These are phyloP conservation scores for Psilocybe tampanensis DNA, from an alignment of 768 basidiomycete genomes.

Conservation along the genomic window DNA sequence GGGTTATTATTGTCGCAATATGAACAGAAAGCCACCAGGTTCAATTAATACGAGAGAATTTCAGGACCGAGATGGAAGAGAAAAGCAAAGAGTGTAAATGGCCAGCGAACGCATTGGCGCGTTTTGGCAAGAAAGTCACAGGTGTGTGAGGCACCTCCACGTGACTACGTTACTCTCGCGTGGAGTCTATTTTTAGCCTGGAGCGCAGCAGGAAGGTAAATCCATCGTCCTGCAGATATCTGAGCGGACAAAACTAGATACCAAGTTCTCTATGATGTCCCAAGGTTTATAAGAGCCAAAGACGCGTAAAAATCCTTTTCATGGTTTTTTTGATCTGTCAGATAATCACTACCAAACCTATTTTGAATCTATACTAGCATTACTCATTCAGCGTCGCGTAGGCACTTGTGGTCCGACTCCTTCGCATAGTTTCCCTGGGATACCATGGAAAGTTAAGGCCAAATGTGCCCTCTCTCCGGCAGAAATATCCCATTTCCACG, in stretches of 20 bases:
- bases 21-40: neutral
- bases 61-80: slow-evolving; percentile 10
- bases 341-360: too few species aligned
- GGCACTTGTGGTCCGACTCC: too few species aligned
- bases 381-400: too few species aligned
- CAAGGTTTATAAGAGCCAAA: too few species aligned
- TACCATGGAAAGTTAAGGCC: neutral
- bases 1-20: slow-evolving; percentile 8
- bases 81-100: slow-evolving; percentile 12
- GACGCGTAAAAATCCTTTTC: too few species aligned
- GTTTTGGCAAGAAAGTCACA: slow-evolving; percentile 23
- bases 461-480: neutral
- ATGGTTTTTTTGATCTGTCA: too few species aligned
- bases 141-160: slow-evolving; percentile 13
- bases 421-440: neutral
- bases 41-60: slow-evolving; percentile 9
- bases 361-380: too few species aligned
- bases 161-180: slow-evolving; percentile 18
- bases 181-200: slow-evolving; percentile 6
- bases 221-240: too few species aligned
- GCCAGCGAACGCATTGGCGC: slow-evolving; percentile 8
- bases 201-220: slow-evolving; percentile 1
- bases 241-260: too few species aligned
- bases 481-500: neutral
- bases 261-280: too few species aligned